Evolutionary conservation across 192 early-diverging fungal species (phyloP), one percentile per base, ranked within the genome.

Genomic region (Coemansia sp.): DNA sequence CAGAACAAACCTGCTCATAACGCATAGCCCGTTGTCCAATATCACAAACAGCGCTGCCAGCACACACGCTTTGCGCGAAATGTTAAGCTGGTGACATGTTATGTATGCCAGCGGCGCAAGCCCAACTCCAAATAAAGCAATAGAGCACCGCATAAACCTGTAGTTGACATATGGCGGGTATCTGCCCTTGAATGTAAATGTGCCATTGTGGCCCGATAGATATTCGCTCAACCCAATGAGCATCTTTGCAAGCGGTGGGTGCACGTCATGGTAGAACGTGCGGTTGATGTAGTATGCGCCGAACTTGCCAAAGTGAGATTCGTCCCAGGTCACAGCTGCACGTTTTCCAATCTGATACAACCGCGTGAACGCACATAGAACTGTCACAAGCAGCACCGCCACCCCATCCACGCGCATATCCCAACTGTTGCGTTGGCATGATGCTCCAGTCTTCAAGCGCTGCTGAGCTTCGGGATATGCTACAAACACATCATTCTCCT

Each of bases 201-300:
- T 76, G 8, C 87, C 86, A 65, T 90, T 86, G 84, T 83, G 86
- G 1, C 86, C 85, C 22, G 75, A 83, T 20, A 90, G 23, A 14
- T 76, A 56, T 23, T 87, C 89, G 17, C 86, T 63, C 46, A 91
- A 63, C 4, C 85, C 87, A 29, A 88, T 76, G 19, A 91, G 77
- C 76, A 89, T 86, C 76, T 91, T 91, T 24, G 88, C 90, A 30
- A 97, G 82, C 6, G 96, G 96, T 17, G 96, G 96, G 71, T 98
- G 96, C 2, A 98, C 94, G 77, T 98, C 96, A 72, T 94, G 94
- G 66, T 97, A 97, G 65, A 95, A 98, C 42, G 88, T 89, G 17
- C 89, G 83, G 60, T 95, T 94, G 52, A 98, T 70, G 80, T 98
- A 98, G 72, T 91, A 83, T 17, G 90, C 90, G 20, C 89, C 94